Percentiles rank a stretch among this genome's conserved stretches.
Conservation (phyloP, 2,329 filamentous ascomycete genomes). For the Pleurostoma richardsiae region DNA sequence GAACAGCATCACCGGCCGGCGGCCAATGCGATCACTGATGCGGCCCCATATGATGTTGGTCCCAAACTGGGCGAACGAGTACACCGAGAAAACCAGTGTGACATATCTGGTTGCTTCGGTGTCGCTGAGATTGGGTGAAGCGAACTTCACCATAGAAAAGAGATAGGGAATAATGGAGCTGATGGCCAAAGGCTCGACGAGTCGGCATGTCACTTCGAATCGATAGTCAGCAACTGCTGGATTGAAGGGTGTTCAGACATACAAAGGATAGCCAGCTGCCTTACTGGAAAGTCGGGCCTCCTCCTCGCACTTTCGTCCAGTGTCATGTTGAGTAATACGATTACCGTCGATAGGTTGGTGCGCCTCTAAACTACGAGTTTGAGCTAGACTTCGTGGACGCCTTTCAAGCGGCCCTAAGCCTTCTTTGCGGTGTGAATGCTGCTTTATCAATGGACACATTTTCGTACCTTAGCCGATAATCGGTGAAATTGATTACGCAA, state of each 20-base stretch:
- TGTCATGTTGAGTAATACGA: too few species aligned
- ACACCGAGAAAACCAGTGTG: constrained; percentile 51
- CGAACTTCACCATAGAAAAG: constrained; percentile 4
- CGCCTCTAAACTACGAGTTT: too few species aligned
- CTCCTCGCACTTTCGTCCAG: too few species aligned
- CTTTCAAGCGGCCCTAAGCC: too few species aligned
- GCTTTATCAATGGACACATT: too few species aligned
- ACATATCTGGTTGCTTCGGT: constrained; percentile 4
- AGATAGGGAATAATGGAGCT: constrained; percentile 8
- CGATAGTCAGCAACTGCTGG: neutral
- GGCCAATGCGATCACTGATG: constrained; percentile 35
- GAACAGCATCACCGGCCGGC: constrained; percentile 29
- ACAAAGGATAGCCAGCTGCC: neutral
- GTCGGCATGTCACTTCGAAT: constrained; percentile 6
- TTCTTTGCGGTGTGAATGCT: too few species aligned
- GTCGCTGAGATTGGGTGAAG: constrained; percentile 1
- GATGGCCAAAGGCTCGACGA: constrained; percentile 8
- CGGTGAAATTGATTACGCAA: too few species aligned
- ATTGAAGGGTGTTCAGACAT: neutral
- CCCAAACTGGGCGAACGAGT: constrained; percentile 56
- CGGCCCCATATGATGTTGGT: constrained; percentile 54
- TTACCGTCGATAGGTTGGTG: too few species aligned
- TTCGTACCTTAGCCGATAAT: too few species aligned
- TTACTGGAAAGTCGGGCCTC: neutral
- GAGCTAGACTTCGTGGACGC: too few species aligned